Evolutionary conservation across 1,139 yeast genomes (phyloP).

Genomic region (Pichia sp.): DNA sequence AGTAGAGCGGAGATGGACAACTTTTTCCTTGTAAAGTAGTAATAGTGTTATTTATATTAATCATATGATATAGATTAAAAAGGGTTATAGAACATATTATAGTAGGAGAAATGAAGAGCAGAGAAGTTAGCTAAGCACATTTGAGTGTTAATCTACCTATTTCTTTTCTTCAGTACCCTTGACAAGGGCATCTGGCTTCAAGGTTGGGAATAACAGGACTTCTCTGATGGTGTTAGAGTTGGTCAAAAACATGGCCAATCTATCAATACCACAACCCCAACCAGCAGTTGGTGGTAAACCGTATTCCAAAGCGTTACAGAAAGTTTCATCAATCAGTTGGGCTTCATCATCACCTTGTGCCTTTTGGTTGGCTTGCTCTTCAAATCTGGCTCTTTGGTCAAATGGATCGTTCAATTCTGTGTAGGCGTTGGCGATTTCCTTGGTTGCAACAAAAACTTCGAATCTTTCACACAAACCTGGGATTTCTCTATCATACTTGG

Average conservation of each 20-base stretch:
- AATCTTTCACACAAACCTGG: conserved; percentile 98
- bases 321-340: conserved; percentile 90
- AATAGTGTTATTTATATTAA: neutral
- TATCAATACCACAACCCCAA: conserved; percentile 99
- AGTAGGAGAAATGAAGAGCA: neutral
- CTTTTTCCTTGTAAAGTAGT: neutral
- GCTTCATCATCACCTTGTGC: conserved; percentile 99
- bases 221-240: conserved; percentile 96
- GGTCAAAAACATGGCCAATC: conserved; percentile 96
- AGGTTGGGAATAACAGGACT: conserved; percentile 95
- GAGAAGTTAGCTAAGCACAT: neutral
- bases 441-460: conserved; percentile 97
- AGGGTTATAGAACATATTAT: neutral
- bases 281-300: conserved; percentile 99
- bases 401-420: conserved; percentile 99
- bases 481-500: conserved; percentile 86
- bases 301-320: conserved; percentile 96
- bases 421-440: conserved; percentile 97
- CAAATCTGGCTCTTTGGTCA: conserved; percentile 95
- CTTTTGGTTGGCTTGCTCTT: conserved; percentile 98
- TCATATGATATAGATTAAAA: neutral
- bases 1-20: conserved; percentile 2
- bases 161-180: conserved; percentile 32
- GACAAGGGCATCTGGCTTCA: conserved; percentile 73
- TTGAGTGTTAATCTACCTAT: neutral